A percentile compares a stretch with the other conserved stretches of the same genome.
Conservation (phyloP, 2,329 filamentous ascomycete genomes). For the Esteya vermicola region DNA sequence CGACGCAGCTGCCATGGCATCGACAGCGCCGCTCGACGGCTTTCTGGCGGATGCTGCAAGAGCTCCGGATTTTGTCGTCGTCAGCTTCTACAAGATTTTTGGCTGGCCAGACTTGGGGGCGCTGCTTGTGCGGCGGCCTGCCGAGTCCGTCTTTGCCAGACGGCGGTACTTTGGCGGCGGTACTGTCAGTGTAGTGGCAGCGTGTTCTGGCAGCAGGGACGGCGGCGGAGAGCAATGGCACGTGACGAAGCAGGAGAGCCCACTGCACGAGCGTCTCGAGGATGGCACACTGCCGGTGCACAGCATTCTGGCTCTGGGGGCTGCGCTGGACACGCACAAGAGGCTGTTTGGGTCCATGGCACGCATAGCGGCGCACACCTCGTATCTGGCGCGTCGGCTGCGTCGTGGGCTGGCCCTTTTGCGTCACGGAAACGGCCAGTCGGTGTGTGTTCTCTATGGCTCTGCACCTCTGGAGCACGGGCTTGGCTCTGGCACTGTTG, state of each 20-base stretch:
- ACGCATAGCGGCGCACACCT: slow-evolving; percentile 56
- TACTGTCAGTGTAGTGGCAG: slow-evolving; percentile 75
- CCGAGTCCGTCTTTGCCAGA: slow-evolving; percentile 46
- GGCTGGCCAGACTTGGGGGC: slow-evolving; percentile 87
- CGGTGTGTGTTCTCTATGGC: slow-evolving; percentile 45
- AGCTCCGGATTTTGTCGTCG: slow-evolving; percentile 69
- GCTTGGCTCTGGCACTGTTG: slow-evolving; percentile 33
- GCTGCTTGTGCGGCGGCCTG: slow-evolving; percentile 63
- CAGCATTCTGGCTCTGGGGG: slow-evolving; percentile 69
- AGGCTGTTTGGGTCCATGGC: slow-evolving; percentile 59
- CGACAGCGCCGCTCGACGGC: slow-evolving; percentile 65
- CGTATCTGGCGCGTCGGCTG: slow-evolving; percentile 46
- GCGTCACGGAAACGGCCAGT: slow-evolving; percentile 52
- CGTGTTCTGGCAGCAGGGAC: slow-evolving; percentile 26
- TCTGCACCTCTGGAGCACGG: slow-evolving; percentile 12
- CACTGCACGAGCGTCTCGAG: slow-evolving; percentile 70
- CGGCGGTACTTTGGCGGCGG: slow-evolving; percentile 86
- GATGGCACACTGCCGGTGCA: slow-evolving; percentile 88
- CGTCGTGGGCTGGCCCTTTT: slow-evolving; percentile 42
- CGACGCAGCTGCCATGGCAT: slow-evolving; percentile 70
- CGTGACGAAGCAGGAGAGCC: slow-evolving; percentile 46
- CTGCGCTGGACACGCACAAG: slow-evolving; percentile 56
- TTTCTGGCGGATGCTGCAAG: slow-evolving; percentile 42
- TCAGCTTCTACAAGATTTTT: slow-evolving; percentile 97
- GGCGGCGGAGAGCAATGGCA: slow-evolving; percentile 58